Percentiles rank a stretch among this genome's conserved stretches.
phyloP scores from a whole-genome alignment of 2,329 filamentous ascomycete genomes.

The Venturia pyrina region DNA sequence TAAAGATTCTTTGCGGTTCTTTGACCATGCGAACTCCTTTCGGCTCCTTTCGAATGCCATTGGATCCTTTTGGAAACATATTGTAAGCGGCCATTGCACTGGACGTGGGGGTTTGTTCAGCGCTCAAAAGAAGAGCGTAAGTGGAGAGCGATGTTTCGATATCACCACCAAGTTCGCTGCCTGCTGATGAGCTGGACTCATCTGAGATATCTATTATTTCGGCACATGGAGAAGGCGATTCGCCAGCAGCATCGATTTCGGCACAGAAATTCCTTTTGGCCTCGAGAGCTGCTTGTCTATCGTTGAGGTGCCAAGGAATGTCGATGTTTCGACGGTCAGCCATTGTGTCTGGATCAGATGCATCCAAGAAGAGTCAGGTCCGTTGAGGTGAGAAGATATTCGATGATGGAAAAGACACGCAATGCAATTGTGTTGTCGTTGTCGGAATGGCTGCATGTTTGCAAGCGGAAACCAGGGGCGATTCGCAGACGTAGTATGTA shows the following conservation, averaged over 20 bases:
- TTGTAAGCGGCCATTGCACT: not conserved
- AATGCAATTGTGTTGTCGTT: not conserved
- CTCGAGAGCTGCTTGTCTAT: not conserved
- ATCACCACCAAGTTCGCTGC: not conserved
- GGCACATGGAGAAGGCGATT: not conserved
- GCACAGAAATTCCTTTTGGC: not conserved
- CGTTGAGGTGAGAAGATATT: not conserved
- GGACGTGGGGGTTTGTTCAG: not conserved
- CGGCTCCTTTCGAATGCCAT: not conserved
- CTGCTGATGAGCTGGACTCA: not conserved
- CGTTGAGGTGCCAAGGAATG: not conserved
- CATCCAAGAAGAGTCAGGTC: not conserved
- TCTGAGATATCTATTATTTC: not conserved
- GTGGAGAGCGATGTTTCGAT: not conserved
- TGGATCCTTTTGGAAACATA: not conserved
- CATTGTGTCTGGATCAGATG: not conserved
- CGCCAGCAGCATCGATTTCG: not conserved
- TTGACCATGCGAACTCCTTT: constrained; percentile 17
- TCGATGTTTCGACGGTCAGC: not conserved
- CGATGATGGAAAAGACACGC: not conserved
- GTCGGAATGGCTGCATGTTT: not conserved
- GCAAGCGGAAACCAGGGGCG: not conserved
- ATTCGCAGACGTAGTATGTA: no score
- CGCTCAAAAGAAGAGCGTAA: not conserved
- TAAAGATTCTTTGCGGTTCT: constrained; percentile 24